These are phyloP conservation scores for Cymbidium sinense DNA, from an alignment of 106 monocot genomes.

Conservation along the genomic window DNA sequence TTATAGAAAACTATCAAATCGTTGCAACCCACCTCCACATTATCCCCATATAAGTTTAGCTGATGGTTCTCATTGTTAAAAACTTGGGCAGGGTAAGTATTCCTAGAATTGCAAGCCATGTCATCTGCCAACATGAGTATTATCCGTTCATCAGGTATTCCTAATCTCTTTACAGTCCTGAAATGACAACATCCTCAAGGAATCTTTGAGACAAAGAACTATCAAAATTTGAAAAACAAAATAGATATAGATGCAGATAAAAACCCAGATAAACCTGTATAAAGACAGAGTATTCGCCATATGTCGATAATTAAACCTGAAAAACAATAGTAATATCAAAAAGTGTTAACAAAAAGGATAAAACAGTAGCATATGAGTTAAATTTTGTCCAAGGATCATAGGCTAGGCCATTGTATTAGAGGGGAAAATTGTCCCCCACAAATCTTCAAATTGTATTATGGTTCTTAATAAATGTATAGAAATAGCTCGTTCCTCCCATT, in stretches of 20 bases:
- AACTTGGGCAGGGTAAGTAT: slow-evolving; percentile 92
- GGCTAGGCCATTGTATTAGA: not conserved
- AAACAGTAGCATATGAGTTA: not conserved
- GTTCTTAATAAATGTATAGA: no score
- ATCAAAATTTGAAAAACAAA: not conserved
- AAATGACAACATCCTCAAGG: not conserved
- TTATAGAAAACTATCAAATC: not conserved
- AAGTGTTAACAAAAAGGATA: not conserved
- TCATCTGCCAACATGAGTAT: slow-evolving; percentile 99
- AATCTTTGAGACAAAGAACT: not conserved
- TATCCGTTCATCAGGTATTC: slow-evolving; percentile 97
- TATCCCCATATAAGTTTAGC: slow-evolving; percentile 96
- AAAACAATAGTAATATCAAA: slow-evolving; percentile 12
- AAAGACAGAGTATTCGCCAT: slow-evolving; percentile 97
- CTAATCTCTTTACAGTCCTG: slow-evolving; percentile 94
- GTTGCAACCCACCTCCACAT: slow-evolving; percentile 80
- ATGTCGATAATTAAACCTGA: slow-evolving; percentile 95
- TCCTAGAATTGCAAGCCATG: slow-evolving; percentile 97
- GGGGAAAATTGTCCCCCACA: not conserved
- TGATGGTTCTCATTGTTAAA: slow-evolving; percentile 99
- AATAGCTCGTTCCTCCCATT: no score
- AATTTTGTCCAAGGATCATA: not conserved
- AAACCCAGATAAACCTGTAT: slow-evolving; percentile 48
- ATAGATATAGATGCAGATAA: not conserved
- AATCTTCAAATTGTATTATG: not conserved